Conservation (phyloP, 306 rosid species). For the Rubus idaeus region DNA sequence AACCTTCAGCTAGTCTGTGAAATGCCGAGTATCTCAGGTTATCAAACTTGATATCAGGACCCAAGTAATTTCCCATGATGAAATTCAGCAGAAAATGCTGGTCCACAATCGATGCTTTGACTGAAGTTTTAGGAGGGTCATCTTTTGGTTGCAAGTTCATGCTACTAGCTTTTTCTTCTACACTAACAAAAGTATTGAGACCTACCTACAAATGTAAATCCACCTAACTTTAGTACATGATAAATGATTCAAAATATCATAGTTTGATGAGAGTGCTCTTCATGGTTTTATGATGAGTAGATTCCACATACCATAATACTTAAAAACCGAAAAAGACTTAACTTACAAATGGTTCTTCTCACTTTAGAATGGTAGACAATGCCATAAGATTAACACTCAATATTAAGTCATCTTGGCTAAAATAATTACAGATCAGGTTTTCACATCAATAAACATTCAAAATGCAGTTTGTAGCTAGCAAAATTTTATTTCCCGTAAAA, state of each 20-base stretch:
- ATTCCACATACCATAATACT: neutral
- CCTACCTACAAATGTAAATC: slow-evolving; percentile 17
- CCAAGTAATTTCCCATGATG: slow-evolving; percentile 54
- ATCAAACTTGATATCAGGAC: slow-evolving; percentile 63
- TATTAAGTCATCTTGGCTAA: neutral
- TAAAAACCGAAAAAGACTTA: neutral
- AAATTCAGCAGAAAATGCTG: slow-evolving; percentile 55
- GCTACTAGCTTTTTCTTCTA: slow-evolving; percentile 9
- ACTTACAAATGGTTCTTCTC: too few species aligned
- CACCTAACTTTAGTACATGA: neutral
- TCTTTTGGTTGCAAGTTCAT: slow-evolving; percentile 44
- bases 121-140: slow-evolving; percentile 21
- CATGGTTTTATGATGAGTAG: neutral
- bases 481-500: neutral
- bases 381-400: neutral
- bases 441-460: neutral
- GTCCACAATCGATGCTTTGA: slow-evolving; percentile 21
- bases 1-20: slow-evolving; percentile 41
- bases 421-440: neutral
- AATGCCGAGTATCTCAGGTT: slow-evolving; percentile 37
- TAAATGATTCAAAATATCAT: neutral
- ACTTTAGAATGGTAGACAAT: neutral
- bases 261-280: neutral
- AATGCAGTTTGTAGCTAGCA: neutral
- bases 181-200: slow-evolving; percentile 5